A percentile compares a stretch with the other conserved stretches of the same genome.
phyloP scores from a whole-genome alignment of 495 filamentous ascomycete genomes.

The Tetracladium marchalianum region DNA sequence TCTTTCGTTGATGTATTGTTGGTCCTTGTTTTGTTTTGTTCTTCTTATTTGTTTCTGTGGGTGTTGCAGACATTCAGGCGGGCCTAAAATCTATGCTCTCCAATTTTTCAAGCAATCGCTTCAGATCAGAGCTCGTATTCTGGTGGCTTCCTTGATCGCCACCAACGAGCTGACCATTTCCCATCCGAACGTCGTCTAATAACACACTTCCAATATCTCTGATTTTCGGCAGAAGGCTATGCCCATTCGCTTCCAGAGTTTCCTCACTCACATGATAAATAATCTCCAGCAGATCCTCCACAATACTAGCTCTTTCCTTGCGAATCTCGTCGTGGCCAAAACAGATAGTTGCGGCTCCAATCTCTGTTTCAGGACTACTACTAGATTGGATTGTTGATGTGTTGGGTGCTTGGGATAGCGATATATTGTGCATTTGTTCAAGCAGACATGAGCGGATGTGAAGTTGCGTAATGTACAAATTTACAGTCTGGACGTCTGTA shows the following conservation, averaged over 20 bases:
- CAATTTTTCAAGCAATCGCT: conserved; percentile 2
- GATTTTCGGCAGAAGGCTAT: conserved; percentile 7
- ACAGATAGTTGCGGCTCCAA: neutral
- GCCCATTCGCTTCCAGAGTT: conserved; percentile 11
- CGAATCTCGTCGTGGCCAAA: neutral
- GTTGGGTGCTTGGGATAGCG: neutral
- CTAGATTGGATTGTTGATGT: too few relatives aligned
- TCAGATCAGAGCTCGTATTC: neutral
- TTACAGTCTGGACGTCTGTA: conserved; percentile 10
- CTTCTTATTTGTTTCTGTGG: too few relatives aligned
- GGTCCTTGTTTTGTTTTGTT: too few relatives aligned
- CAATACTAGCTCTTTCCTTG: neutral
- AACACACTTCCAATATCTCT: conserved; percentile 8
- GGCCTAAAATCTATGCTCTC: conserved; percentile 1
- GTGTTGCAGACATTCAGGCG: too few relatives aligned
- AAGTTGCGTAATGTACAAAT: conserved; percentile 13
- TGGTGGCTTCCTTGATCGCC: too few relatives aligned
- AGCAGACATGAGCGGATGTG: conserved; percentile 12
- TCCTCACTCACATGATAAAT: conserved; percentile 8
- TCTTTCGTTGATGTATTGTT: too few relatives aligned
- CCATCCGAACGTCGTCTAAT: neutral
- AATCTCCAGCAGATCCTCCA: conserved; percentile 12
- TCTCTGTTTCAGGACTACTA: too few relatives aligned
- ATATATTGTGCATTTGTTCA: neutral
- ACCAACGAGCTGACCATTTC: neutral